A percentile compares a stretch with the other conserved stretches of the same genome.
These are phyloP conservation scores for Aspergillus funiculosus DNA, from an alignment of 495 filamentous ascomycete species.

Conservation along the genomic window DNA sequence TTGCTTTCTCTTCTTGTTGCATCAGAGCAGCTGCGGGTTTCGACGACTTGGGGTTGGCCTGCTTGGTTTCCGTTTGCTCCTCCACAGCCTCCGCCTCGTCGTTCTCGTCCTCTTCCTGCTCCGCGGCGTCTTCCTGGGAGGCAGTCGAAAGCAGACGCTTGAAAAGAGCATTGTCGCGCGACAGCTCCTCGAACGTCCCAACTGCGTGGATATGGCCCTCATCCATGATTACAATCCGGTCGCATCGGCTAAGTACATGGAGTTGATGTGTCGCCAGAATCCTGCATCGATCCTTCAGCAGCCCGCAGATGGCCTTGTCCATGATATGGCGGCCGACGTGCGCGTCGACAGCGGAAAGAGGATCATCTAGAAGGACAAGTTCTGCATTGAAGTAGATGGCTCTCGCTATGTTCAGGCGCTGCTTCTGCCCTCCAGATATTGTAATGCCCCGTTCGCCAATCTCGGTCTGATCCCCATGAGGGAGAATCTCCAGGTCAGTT, in stretches of 20 bases:
- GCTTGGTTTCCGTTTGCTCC: constrained; percentile 45
- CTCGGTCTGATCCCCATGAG: constrained; percentile 51
- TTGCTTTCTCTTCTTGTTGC: constrained; percentile 83
- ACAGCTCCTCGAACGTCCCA: constrained; percentile 83
- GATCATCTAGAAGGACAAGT: constrained; percentile 79
- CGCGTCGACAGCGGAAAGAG: constrained; percentile 75
- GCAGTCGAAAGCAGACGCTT: constrained; percentile 78
- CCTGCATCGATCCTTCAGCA: constrained; percentile 81
- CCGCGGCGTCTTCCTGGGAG: constrained; percentile 63
- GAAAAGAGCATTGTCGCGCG: constrained; percentile 68
- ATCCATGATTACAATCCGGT: constrained; percentile 88
- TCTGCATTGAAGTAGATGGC: constrained; percentile 82
- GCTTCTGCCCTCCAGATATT: constrained; percentile 62
- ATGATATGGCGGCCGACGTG: constrained; percentile 93
- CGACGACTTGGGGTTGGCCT: constrained; percentile 35
- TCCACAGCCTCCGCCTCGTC: constrained; percentile 34
- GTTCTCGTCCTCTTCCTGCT: constrained; percentile 32
- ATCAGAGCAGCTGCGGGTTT: constrained; percentile 57
- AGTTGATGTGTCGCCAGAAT: constrained; percentile 93
- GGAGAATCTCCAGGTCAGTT: constrained; percentile 51
- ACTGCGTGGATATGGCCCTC: constrained; percentile 74
- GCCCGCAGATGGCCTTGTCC: constrained; percentile 86
- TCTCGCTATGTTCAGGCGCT: constrained; percentile 69
- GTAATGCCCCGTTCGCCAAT: constrained; percentile 60
- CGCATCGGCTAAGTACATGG: constrained; percentile 83